Evolutionary conservation across 169 alveolate species (phyloP).

Genomic region (Plasmodium malariae): DNA sequence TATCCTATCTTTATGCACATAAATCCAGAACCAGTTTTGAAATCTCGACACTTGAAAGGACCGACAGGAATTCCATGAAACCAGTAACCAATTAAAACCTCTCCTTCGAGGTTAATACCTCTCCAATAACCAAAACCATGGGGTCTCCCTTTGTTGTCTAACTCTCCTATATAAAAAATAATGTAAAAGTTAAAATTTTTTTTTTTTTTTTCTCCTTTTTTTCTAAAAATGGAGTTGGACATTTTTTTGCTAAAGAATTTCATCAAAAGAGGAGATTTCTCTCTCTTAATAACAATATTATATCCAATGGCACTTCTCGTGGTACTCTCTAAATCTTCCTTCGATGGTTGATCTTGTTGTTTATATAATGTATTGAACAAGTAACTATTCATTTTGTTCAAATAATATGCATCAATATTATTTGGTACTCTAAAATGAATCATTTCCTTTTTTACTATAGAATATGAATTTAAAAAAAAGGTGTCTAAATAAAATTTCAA

Average conservation of each 20-base stretch:
- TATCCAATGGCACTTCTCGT: constrained; percentile 76
- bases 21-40: constrained; percentile 90
- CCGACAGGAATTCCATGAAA: constrained; percentile 90
- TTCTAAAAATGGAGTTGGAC: not conserved
- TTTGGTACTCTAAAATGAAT: constrained; percentile 74
- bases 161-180: constrained; percentile 88
- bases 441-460: constrained; percentile 59
- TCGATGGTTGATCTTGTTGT: constrained; percentile 11
- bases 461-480: constrained; percentile 39
- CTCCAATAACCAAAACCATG: constrained; percentile 94
- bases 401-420: constrained; percentile 67
- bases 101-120: constrained; percentile 88
- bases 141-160: constrained; percentile 87
- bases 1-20: constrained; percentile 87
- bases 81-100: constrained; percentile 91
- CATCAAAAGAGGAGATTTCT: constrained; percentile 25
- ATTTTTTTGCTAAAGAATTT: constrained; percentile 22
- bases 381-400: constrained; percentile 69
- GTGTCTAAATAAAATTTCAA: constrained; percentile 55
- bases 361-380: constrained; percentile 63
- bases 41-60: constrained; percentile 90
- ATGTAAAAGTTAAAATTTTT: constrained; percentile 11
- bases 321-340: constrained; percentile 68
- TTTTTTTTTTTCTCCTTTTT: constrained; percentile 9
- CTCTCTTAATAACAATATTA: constrained; percentile 74